phyloP scores from a whole-genome alignment of 106 monocot genomes.

The Cymbidium sinense region DNA sequence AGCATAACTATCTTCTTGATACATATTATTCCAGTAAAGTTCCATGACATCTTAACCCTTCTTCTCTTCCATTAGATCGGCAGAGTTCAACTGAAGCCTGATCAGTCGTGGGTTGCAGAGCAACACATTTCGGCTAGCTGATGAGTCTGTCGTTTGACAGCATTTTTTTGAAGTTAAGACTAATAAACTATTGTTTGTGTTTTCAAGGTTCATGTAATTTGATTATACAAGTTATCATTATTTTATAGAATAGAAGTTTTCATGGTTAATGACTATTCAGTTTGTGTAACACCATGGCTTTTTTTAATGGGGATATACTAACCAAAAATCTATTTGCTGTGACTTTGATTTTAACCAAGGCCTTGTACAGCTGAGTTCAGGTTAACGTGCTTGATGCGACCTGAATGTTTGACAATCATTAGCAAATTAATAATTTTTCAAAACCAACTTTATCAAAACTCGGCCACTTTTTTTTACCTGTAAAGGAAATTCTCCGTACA shows the following conservation, averaged over 20 bases:
- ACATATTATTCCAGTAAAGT: neutral
- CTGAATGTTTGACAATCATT: no score
- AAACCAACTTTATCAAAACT: no score
- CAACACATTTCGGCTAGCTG: slow-evolving; percentile 43
- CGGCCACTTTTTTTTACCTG: no score
- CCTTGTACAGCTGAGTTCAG: no score
- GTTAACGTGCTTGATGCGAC: no score
- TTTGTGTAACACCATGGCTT: neutral
- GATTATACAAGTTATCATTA: no score
- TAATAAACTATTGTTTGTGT: neutral
- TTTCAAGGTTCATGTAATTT: no score
- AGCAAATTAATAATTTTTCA: no score
- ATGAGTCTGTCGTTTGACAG: neutral
- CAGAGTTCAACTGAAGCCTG: slow-evolving; percentile 59
- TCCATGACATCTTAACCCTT: neutral
- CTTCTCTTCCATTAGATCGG: slow-evolving; percentile 37
- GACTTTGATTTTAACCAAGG: no score
- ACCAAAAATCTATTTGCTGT: no score
- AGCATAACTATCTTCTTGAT: neutral
- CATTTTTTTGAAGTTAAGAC: neutral
- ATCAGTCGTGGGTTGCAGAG: slow-evolving; percentile 83
- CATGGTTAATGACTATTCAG: neutral
- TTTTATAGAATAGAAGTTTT: neutral
- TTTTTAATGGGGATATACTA: no score
- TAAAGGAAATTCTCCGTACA: no score